phyloP scores from a whole-genome alignment of 768 basidiomycete genomes.

The Rossbeevera mucosa region DNA sequence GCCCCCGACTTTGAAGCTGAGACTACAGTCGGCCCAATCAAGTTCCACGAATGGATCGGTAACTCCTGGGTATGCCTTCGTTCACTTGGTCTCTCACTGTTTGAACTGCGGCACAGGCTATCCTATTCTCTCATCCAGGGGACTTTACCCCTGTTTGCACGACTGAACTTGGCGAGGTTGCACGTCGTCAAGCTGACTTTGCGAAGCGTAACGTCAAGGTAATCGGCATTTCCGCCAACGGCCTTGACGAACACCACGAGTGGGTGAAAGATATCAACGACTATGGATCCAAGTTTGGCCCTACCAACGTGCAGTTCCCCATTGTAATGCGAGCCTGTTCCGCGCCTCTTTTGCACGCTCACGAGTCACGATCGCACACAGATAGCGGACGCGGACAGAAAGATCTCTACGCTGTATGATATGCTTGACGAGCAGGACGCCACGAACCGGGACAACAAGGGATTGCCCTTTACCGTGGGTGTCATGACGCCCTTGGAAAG shows the following conservation, averaged over 20 bases:
- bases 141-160: constrained; percentile 94
- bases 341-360: constrained; percentile 3
- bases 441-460: constrained; percentile 81
- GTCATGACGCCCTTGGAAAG: neutral
- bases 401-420: constrained; percentile 82
- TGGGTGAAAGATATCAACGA: constrained; percentile 91
- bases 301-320: constrained; percentile 82
- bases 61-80: constrained; percentile 66
- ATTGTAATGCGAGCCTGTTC: constrained; percentile 49
- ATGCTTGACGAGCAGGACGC: constrained; percentile 96
- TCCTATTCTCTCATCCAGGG: constrained; percentile 94
- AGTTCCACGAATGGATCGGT: constrained; percentile 91
- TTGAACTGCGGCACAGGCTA: constrained; percentile 43
- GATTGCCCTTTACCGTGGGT: constrained; percentile 85
- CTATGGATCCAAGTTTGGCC: constrained; percentile 63
- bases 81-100: neutral
- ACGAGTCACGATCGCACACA: constrained; percentile 28
- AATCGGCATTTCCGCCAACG: constrained; percentile 91
- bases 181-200: constrained; percentile 83
- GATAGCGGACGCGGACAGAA: constrained; percentile 92
- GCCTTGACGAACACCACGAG: constrained; percentile 72
- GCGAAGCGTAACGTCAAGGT: constrained; percentile 85
- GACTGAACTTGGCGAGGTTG: constrained; percentile 95
- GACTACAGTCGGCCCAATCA: constrained; percentile 83
- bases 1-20: constrained; percentile 91